A percentile compares a stretch with the other conserved stretches of the same genome.
Evolutionary conservation across 2,329 filamentous ascomycete genomes (phyloP).

Genomic region (Colletotrichum sp.): DNA sequence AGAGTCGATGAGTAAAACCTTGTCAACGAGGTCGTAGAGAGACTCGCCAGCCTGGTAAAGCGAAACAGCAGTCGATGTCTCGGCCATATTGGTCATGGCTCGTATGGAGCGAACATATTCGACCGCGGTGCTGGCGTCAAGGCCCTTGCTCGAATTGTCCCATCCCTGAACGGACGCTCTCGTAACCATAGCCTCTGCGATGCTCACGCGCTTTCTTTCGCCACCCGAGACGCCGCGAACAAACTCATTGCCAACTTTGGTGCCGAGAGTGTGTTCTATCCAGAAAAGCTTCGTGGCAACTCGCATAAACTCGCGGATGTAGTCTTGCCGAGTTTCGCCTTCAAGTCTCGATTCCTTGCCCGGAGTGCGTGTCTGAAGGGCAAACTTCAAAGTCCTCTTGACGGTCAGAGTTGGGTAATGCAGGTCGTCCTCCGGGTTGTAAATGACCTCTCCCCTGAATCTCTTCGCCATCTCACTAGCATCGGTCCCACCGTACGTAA

Average conservation of each 20-base stretch:
- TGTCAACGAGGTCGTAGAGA: constrained; percentile 65
- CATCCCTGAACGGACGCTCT: constrained; percentile 71
- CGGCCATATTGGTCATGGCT: constrained; percentile 69
- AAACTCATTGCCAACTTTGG: constrained; percentile 71
- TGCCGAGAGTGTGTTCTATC: constrained; percentile 70
- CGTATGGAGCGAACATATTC: constrained; percentile 70
- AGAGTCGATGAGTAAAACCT: constrained; percentile 69
- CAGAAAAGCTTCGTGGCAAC: constrained; percentile 74
- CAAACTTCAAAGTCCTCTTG: constrained; percentile 70
- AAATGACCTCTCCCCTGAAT: constrained; percentile 69
- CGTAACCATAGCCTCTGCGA: constrained; percentile 71
- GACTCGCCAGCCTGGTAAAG: constrained; percentile 67
- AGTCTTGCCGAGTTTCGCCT: constrained; percentile 62
- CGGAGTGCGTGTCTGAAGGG: constrained; percentile 64
- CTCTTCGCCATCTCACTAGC: constrained; percentile 51
- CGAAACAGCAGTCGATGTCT: constrained; percentile 65
- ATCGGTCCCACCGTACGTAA: constrained; percentile 62
- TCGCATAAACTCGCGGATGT: constrained; percentile 56
- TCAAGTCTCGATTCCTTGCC: constrained; percentile 56
- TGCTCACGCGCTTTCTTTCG: constrained; percentile 76
- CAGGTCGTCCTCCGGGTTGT: constrained; percentile 71
- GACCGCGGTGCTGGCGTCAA: constrained; percentile 70
- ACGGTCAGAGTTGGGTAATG: constrained; percentile 75
- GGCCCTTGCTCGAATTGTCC: constrained; percentile 72
- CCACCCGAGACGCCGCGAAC: constrained; percentile 67